Conservation (phyloP, 1,139 yeast species). For the Pichia sp. region DNA sequence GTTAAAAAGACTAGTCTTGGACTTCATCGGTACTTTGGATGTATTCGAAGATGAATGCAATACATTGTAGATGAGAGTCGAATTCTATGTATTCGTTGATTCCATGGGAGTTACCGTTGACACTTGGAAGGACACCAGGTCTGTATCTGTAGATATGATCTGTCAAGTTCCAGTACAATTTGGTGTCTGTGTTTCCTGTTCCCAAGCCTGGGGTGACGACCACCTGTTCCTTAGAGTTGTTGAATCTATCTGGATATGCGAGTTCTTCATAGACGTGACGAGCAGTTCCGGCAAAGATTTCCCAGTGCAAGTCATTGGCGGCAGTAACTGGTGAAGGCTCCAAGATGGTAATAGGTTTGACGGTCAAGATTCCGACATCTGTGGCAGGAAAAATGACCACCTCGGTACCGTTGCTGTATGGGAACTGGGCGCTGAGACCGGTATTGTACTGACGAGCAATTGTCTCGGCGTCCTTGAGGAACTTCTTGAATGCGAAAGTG, state of each 20-base stretch:
- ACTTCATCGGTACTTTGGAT: constrained; percentile 19
- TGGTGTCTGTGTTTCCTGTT: constrained; percentile 83
- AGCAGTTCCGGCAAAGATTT: constrained; percentile 43
- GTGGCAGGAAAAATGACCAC: constrained; percentile 37
- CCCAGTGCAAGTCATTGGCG: constrained; percentile 40
- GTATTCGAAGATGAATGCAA: constrained; percentile 47
- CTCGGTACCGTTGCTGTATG: constrained; percentile 26
- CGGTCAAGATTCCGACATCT: constrained; percentile 43
- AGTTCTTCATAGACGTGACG: constrained; percentile 48
- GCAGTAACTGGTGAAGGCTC: constrained; percentile 51
- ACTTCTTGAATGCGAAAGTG: constrained; percentile 27
- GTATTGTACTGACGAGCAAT: constrained; percentile 44
- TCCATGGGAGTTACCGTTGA: constrained; percentile 41
- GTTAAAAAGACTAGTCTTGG: constrained; percentile 7
- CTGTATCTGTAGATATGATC: constrained; percentile 63
- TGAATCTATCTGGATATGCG: constrained; percentile 36
- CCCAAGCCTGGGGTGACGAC: constrained; percentile 62
- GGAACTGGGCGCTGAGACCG: constrained; percentile 36
- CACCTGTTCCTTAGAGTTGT: constrained; percentile 39
- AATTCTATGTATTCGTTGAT: constrained; percentile 54
- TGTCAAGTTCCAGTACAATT: constrained; percentile 71
- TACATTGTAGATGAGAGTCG: constrained; percentile 50
- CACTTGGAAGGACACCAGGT: constrained; percentile 34
- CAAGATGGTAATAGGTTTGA: constrained; percentile 34
- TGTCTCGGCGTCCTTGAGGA: constrained; percentile 30